These are phyloP conservation scores for Microcyclospora pomicola DNA, from an alignment of 2,329 filamentous ascomycete species.

Conservation along the genomic window DNA sequence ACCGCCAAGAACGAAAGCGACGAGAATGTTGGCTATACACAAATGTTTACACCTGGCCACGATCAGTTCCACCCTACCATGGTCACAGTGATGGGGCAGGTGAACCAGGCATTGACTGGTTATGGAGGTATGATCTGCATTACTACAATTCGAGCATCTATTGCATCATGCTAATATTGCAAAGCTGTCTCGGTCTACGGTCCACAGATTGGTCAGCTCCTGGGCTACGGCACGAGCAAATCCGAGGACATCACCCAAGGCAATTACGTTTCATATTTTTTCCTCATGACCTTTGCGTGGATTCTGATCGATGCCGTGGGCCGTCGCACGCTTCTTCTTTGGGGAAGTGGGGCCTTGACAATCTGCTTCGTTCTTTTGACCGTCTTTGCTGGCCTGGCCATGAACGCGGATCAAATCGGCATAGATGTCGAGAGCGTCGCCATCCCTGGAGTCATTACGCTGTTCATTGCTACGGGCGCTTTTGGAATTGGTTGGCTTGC, in stretches of 20 bases:
- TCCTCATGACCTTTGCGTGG: conserved; percentile 49
- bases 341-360: conserved; percentile 37
- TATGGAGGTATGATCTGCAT: conserved; percentile 13
- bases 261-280: conserved; percentile 48
- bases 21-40: conserved; percentile 36
- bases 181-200: conserved; percentile 48
- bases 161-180: conserved; percentile 1
- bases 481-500: conserved; percentile 49
- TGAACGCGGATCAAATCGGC: conserved; percentile 24
- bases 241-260: conserved; percentile 45
- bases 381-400: conserved; percentile 37
- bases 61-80: conserved; percentile 47
- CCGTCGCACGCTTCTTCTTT: conserved; percentile 39
- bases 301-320: conserved; percentile 43
- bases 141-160: background rate
- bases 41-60: conserved; percentile 43
- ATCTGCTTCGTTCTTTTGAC: conserved; percentile 38
- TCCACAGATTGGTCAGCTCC: conserved; percentile 49
- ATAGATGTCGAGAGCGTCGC: conserved; percentile 32
- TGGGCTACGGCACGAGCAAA: conserved; percentile 38
- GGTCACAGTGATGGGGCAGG: conserved; percentile 48
- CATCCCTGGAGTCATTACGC: conserved; percentile 37
- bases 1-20: conserved; percentile 36
- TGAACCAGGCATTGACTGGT: conserved; percentile 46
- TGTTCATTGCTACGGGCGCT: conserved; percentile 45